Conservation (phyloP, 257 asterid species). For the Gentiana straminea region DNA sequence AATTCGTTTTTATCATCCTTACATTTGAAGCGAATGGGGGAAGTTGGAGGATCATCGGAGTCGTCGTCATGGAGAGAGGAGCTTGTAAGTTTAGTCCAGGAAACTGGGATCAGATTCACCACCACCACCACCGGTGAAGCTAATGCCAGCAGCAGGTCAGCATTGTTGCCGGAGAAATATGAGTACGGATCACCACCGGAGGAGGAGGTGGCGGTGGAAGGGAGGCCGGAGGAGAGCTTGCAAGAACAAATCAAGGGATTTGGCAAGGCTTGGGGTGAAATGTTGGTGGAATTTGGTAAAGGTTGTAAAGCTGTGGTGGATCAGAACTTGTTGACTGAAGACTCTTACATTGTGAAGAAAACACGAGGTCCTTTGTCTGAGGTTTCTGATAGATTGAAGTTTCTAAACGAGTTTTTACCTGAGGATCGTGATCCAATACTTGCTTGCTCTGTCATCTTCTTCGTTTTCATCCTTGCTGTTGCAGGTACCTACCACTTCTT, state of each 20-base stretch:
- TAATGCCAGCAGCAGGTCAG: conserved; percentile 19
- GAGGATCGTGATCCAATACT: conserved; percentile 86
- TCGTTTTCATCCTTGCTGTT: conserved; percentile 55
- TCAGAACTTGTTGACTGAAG: conserved; percentile 65
- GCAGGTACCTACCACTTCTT: conserved; percentile 31
- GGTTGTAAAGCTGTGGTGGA: conserved; percentile 74
- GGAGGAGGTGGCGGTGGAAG: conserved; percentile 18
- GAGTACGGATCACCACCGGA: conserved; percentile 12
- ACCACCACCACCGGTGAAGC: conserved; percentile 20
- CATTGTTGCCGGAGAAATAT: conserved; percentile 18
- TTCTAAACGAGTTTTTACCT: conserved; percentile 66
- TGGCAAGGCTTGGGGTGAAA: conserved; percentile 79
- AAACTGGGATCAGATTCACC: conserved; percentile 38
- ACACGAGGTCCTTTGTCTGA: conserved; percentile 39
- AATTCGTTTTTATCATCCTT: neutral
- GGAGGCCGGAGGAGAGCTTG: conserved; percentile 45
- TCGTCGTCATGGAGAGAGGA: conserved; percentile 61
- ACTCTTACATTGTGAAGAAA: conserved; percentile 66
- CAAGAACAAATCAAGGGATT: conserved; percentile 81
- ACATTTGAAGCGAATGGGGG: conserved; percentile 33
- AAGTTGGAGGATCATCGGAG: conserved; percentile 30
- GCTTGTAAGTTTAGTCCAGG: conserved; percentile 65
- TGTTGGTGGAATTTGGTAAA: conserved; percentile 55
- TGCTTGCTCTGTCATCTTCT: conserved; percentile 61
- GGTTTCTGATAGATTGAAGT: conserved; percentile 47